phyloP scores from a whole-genome alignment of 2,329 filamentous ascomycete species.

The Akanthomyces muscarius region DNA sequence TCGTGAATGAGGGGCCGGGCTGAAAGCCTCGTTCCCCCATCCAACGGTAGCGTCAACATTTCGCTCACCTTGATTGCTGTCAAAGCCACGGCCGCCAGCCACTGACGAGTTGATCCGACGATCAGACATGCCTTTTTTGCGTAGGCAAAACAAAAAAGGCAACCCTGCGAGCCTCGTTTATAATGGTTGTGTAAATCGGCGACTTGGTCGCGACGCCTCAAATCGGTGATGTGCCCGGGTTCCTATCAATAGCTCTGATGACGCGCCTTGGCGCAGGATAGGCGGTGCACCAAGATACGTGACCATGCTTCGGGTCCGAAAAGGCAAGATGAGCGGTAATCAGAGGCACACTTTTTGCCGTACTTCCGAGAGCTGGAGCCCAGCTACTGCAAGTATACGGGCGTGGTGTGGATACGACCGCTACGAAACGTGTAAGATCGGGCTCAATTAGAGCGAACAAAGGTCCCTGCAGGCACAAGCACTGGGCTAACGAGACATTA shows the following conservation, averaged over 20 bases:
- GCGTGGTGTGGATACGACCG: background rate
- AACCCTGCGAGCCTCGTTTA: background rate
- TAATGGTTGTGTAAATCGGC: background rate
- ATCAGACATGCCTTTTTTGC: background rate
- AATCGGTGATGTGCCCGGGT: background rate
- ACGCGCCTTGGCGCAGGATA: background rate
- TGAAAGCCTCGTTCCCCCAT: conserved; percentile 1
- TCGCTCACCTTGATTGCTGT: background rate
- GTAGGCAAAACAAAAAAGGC: too few relatives aligned
- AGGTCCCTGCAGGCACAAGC: background rate
- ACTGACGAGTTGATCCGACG: background rate
- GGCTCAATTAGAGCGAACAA: background rate
- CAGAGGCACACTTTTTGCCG: conserved; percentile 14
- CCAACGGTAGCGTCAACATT: background rate
- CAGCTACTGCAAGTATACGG: background rate
- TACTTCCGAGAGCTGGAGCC: background rate
- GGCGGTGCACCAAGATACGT: background rate
- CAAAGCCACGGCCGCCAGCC: background rate
- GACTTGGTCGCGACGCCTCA: background rate
- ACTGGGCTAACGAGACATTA: too few relatives aligned
- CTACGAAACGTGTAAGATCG: conserved; percentile 3
- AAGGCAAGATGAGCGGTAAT: background rate
- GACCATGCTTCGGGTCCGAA: background rate
- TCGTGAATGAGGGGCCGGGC: background rate
- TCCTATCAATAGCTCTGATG: background rate